Conservation (phyloP, 257 asterid species). For the Penstemon davidsonii region DNA sequence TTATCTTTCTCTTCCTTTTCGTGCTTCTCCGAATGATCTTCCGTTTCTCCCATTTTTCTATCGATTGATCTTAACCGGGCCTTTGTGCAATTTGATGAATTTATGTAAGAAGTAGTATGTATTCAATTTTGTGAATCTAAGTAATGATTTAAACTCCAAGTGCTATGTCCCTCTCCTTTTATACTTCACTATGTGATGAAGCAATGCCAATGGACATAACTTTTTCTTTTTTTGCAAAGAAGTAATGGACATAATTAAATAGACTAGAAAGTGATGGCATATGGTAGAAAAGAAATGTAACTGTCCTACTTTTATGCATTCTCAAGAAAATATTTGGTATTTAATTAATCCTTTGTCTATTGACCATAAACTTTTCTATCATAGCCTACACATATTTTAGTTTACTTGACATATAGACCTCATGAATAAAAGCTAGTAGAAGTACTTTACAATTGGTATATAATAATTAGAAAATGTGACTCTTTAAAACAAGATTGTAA, state of each 20-base stretch:
- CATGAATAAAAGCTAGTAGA: too few species aligned
- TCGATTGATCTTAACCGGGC: not conserved
- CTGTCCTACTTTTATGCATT: constrained; percentile 36
- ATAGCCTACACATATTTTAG: too few species aligned
- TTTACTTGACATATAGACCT: too few species aligned
- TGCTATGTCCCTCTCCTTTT: not conserved
- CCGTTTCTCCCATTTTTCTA: constrained; percentile 35
- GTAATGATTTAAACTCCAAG: constrained; percentile 15
- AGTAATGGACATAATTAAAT: not conserved
- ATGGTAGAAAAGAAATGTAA: not conserved
- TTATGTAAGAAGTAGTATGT: not conserved
- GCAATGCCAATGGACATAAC: constrained; percentile 29
- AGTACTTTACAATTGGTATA: too few species aligned
- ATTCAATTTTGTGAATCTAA: not conserved
- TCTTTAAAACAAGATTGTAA: too few species aligned
- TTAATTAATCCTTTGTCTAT: not conserved
- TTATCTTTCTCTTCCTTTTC: constrained; percentile 43
- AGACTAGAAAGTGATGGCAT: constrained; percentile 33
- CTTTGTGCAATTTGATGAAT: constrained; percentile 3
- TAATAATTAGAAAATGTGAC: too few species aligned
- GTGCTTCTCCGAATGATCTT: constrained; percentile 30
- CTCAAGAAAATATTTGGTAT: constrained; percentile 25
- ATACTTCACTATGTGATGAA: constrained; percentile 19
- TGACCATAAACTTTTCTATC: constrained; percentile 5
- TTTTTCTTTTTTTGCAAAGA: too few species aligned